phyloP scores from a whole-genome alignment of 768 basidiomycete genomes.

The Rhodotorula babjevae region DNA sequence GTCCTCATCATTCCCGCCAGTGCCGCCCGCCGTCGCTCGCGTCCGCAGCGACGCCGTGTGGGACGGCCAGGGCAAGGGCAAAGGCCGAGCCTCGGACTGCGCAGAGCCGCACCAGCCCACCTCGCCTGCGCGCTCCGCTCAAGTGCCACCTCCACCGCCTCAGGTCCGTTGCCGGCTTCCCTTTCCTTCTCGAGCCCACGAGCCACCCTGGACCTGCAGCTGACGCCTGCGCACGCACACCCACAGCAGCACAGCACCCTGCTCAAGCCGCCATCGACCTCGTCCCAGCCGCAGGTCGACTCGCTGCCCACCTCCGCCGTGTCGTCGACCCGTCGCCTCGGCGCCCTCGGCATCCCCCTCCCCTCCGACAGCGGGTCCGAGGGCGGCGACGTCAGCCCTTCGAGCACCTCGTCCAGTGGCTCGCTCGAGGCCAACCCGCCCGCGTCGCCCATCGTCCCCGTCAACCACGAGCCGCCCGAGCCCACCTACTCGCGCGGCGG shows the following conservation, averaged over 20 bases:
- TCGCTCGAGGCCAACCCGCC: slow-evolving; percentile 18
- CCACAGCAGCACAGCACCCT: not conserved
- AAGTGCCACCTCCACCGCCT: not conserved
- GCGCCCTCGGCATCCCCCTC: slow-evolving; percentile 17
- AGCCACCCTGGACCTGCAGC: no score
- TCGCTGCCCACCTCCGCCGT: not conserved
- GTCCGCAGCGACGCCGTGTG: not conserved
- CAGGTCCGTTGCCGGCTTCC: not conserved
- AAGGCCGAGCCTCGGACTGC: not conserved
- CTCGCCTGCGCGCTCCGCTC: not conserved
- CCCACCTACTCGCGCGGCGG: slow-evolving; percentile 27
- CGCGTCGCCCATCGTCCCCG: not conserved
- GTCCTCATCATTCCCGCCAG: not conserved
- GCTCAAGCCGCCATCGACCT: not conserved
- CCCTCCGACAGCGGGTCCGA: not conserved
- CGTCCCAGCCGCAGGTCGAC: not conserved
- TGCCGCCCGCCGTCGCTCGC: not conserved
- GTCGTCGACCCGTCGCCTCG: slow-evolving; percentile 1
- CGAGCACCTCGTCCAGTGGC: not conserved
- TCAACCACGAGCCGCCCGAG: not conserved
- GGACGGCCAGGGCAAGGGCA: not conserved
- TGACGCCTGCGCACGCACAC: no score
- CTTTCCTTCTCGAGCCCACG: no score
- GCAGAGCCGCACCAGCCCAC: not conserved
- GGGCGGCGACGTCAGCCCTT: not conserved